A percentile compares a stretch with the other conserved stretches of the same genome.
phyloP scores from a whole-genome alignment of 352 stramenopile species.

The Globisporangium rhizosaccharum region DNA sequence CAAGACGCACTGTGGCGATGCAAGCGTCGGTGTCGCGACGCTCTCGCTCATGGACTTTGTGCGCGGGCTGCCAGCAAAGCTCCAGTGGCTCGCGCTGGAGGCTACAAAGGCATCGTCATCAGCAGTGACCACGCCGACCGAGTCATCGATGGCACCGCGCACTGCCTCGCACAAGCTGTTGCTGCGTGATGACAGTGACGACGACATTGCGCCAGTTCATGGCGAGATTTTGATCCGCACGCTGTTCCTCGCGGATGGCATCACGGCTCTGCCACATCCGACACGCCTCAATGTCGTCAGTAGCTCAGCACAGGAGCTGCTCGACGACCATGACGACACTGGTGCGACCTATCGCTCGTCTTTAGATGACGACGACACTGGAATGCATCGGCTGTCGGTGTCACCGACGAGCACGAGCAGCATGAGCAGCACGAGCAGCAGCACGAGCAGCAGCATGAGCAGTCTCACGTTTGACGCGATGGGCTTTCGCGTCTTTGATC shows the following conservation, averaged over 20 bases:
- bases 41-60: slow-evolving; percentile 48
- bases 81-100: slow-evolving; percentile 48
- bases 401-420: not conserved
- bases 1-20: slow-evolving; percentile 27
- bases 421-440: not conserved
- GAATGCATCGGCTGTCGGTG: not conserved
- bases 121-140: no score
- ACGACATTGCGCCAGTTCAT: slow-evolving; percentile 21
- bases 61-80: slow-evolving; percentile 51
- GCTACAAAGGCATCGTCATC: not conserved
- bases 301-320: slow-evolving; percentile 35
- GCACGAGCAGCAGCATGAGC: not conserved
- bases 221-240: slow-evolving; percentile 43
- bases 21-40: slow-evolving; percentile 23
- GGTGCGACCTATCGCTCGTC: not conserved
- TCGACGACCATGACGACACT: slow-evolving; percentile 16
- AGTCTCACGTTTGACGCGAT: slow-evolving; percentile 32
- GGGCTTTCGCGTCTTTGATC: slow-evolving; percentile 47
- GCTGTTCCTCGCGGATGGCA: slow-evolving; percentile 53
- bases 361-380: not conserved
- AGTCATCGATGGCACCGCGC: no score
- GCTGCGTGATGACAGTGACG: not conserved
- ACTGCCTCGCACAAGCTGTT: no score
- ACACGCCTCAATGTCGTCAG: slow-evolving; percentile 24
- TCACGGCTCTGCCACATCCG: slow-evolving; percentile 38